These are phyloP conservation scores for Calonectria pseudoturangicola DNA, from an alignment of 2,329 filamentous ascomycete species.

Conservation along the genomic window DNA sequence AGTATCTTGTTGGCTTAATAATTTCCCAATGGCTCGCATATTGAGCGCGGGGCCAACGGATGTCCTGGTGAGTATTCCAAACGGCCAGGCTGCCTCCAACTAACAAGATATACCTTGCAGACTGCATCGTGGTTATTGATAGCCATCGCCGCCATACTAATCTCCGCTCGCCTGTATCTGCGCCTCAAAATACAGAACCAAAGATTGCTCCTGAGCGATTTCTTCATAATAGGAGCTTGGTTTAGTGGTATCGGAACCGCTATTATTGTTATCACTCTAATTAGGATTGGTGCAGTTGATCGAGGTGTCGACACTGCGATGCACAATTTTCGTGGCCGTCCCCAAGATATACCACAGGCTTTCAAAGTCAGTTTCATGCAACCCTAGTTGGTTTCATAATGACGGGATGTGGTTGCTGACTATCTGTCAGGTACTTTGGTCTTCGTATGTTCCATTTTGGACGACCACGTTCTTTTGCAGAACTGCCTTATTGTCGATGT, in stretches of 20 bases:
- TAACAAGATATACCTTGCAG: background rate
- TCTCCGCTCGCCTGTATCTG: background rate
- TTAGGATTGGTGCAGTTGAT: background rate
- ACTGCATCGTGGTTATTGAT: background rate
- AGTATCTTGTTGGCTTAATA: too few species aligned
- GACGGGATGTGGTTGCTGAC: background rate
- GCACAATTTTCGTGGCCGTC: background rate
- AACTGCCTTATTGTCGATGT: background rate
- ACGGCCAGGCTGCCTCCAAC: background rate
- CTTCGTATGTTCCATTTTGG: constrained; percentile 1
- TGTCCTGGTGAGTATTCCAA: background rate
- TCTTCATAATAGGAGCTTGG: background rate
- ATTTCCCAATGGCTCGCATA: background rate
- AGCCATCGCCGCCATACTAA: background rate
- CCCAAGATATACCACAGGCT: background rate
- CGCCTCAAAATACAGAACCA: background rate
- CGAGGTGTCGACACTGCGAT: background rate
- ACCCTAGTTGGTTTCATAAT: background rate
- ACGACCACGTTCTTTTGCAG: background rate
- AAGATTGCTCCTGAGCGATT: background rate
- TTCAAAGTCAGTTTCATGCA: background rate
- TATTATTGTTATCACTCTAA: background rate
- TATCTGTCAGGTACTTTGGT: background rate
- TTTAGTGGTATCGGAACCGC: background rate
- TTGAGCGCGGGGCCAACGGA: background rate